These are phyloP conservation scores for Notholithocarpus densiflorus DNA, from an alignment of 306 rosid genomes.

Conservation along the genomic window DNA sequence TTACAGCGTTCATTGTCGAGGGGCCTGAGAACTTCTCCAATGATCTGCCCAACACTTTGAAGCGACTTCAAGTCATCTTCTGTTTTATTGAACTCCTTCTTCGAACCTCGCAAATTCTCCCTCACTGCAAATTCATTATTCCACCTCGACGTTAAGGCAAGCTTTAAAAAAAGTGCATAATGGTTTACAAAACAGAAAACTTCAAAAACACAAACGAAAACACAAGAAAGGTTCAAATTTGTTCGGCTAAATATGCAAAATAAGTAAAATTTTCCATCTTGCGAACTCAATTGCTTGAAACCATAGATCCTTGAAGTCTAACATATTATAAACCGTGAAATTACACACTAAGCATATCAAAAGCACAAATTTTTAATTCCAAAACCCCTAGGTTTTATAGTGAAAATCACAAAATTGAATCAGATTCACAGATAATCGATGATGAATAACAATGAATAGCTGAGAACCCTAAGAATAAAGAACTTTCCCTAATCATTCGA, in stretches of 20 bases:
- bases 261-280: not conserved
- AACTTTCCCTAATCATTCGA: not conserved
- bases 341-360: not conserved
- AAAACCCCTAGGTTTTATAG: no score
- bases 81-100: constrained; percentile 90
- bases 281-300: not conserved
- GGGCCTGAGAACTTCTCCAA: constrained; percentile 96
- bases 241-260: not conserved
- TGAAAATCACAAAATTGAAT: not conserved
- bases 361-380: no score
- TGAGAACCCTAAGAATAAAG: not conserved
- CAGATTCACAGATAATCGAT: not conserved
- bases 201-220: not conserved
- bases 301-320: not conserved
- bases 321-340: not conserved
- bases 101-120: constrained; percentile 70
- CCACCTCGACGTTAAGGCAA: constrained; percentile 10
- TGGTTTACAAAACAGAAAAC: not conserved
- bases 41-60: constrained; percentile 91
- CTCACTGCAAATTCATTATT: constrained; percentile 52
- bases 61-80: constrained; percentile 98
- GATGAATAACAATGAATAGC: not conserved
- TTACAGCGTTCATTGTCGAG: constrained; percentile 93
- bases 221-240: not conserved
- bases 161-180: not conserved